Conservation (phyloP, 768 basidiomycete genomes). For the Rhodotorula sphaerocarpa region DNA sequence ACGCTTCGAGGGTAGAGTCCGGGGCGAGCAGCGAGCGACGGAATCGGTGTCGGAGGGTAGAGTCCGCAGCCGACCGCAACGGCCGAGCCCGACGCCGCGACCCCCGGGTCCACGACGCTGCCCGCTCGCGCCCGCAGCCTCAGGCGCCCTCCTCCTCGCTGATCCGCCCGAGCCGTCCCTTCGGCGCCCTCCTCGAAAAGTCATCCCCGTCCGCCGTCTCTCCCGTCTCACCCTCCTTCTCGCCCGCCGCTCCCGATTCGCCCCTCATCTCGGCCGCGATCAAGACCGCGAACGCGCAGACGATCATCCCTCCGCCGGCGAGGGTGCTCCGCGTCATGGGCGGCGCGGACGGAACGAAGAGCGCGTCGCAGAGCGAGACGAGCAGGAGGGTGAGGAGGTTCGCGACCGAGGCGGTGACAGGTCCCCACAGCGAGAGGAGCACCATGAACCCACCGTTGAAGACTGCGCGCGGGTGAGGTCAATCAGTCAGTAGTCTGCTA, state of each 20-base stretch:
- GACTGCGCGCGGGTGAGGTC: conserved; percentile 40
- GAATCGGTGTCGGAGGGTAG: too few species aligned
- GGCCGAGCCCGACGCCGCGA: too few species aligned
- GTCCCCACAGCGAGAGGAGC: conserved; percentile 29
- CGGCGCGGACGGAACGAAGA: conserved; percentile 54
- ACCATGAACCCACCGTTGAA: conserved; percentile 47
- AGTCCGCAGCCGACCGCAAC: too few species aligned
- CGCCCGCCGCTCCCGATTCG: neutral
- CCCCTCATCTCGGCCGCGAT: conserved; percentile 18
- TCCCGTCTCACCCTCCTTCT: neutral
- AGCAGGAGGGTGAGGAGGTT: conserved; percentile 90
- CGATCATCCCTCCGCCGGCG: conserved; percentile 67
- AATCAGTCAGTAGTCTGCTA: neutral
- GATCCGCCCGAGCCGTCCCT: neutral
- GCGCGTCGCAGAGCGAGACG: conserved; percentile 67
- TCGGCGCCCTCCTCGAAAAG: neutral
- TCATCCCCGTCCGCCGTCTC: too few species aligned
- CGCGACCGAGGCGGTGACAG: conserved; percentile 57
- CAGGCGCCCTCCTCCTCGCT: too few species aligned
- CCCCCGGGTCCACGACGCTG: too few species aligned
- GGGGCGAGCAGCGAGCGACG: too few species aligned
- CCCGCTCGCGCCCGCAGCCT: too few species aligned
- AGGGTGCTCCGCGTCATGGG: conserved; percentile 64
- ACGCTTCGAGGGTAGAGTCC: too few species aligned
- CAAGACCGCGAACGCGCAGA: conserved; percentile 72